Conservation (phyloP, 441 rosid genomes). For the Iberis amara region DNA sequence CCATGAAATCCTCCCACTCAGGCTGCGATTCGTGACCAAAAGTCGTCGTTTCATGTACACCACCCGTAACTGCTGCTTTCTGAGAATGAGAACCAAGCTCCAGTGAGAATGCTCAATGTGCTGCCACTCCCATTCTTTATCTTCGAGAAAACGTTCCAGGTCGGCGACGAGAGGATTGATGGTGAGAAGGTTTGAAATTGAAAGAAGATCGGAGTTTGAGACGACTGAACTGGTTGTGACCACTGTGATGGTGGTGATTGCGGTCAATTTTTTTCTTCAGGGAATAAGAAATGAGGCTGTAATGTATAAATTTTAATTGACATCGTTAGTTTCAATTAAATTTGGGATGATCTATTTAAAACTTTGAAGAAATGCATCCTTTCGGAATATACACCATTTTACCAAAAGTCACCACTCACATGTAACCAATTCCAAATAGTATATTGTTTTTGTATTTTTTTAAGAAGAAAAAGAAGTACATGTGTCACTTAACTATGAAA, state of each 20-base stretch:
- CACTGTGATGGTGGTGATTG: slow-evolving; percentile 36
- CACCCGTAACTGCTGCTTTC: not conserved
- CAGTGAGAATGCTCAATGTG: slow-evolving; percentile 61
- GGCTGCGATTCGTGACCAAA: slow-evolving; percentile 85
- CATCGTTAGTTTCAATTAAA: too few relatives aligned
- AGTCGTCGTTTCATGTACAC: slow-evolving; percentile 45
- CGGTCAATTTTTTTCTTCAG: slow-evolving; percentile 40
- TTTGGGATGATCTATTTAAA: too few relatives aligned
- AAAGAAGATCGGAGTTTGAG: slow-evolving; percentile 67
- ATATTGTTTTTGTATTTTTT: too few relatives aligned
- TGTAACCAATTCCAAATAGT: too few relatives aligned
- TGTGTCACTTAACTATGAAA: too few relatives aligned
- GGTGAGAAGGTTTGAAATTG: slow-evolving; percentile 47
- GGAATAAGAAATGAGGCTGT: slow-evolving; percentile 53
- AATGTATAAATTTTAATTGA: slow-evolving; percentile 35
- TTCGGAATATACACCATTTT: too few relatives aligned
- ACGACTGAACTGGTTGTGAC: slow-evolving; percentile 61
- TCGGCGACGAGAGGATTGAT: slow-evolving; percentile 86
- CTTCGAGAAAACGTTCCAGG: slow-evolving; percentile 83
- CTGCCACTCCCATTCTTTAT: slow-evolving; percentile 77
- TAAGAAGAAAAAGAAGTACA: too few relatives aligned
- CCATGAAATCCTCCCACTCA: slow-evolving; percentile 89
- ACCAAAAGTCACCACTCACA: too few relatives aligned
- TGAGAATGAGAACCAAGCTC: slow-evolving; percentile 33
- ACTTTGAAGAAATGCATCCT: too few relatives aligned